phyloP scores from a whole-genome alignment of 345 rosid species.

The Aegle marmelos region DNA sequence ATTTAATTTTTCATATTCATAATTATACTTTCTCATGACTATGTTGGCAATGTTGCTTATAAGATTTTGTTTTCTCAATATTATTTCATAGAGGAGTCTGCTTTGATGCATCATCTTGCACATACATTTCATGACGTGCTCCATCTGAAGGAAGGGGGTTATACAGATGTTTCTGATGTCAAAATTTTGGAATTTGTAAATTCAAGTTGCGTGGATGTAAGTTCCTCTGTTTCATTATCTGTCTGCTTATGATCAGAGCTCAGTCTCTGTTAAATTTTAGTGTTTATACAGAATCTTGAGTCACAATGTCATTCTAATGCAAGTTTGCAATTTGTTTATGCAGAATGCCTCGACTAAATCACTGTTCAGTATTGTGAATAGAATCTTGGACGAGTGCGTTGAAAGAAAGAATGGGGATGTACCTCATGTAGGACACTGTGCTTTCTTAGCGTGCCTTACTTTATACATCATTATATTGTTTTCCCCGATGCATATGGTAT shows the following conservation, averaged over 20 bases:
- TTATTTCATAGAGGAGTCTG: constrained; percentile 15
- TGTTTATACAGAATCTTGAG: not conserved
- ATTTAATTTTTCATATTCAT: not conserved
- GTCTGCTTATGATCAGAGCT: not conserved
- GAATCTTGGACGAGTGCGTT: constrained; percentile 65
- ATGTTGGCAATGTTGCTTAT: not conserved
- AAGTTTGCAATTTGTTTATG: constrained; percentile 15
- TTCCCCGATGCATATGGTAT: not conserved
- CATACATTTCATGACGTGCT: constrained; percentile 35
- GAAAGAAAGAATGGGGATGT: constrained; percentile 66
- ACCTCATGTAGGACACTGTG: constrained; percentile 58
- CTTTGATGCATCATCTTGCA: constrained; percentile 19
- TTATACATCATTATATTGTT: constrained; percentile 1
- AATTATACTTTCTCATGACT: not conserved
- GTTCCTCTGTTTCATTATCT: constrained; percentile 18
- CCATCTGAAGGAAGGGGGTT: constrained; percentile 41
- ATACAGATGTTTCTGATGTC: constrained; percentile 56
- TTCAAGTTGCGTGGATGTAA: constrained; percentile 68
- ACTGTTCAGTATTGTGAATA: constrained; percentile 57
- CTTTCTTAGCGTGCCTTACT: constrained; percentile 11
- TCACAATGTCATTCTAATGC: constrained; percentile 21
- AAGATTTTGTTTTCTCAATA: not conserved
- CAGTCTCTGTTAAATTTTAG: not conserved
- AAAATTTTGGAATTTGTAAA: constrained; percentile 56
- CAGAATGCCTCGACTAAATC: constrained; percentile 75